Base-by-base conservation (phyloP, 2,329 filamentous ascomycete species). In the Hysterium pulicare region DNA sequence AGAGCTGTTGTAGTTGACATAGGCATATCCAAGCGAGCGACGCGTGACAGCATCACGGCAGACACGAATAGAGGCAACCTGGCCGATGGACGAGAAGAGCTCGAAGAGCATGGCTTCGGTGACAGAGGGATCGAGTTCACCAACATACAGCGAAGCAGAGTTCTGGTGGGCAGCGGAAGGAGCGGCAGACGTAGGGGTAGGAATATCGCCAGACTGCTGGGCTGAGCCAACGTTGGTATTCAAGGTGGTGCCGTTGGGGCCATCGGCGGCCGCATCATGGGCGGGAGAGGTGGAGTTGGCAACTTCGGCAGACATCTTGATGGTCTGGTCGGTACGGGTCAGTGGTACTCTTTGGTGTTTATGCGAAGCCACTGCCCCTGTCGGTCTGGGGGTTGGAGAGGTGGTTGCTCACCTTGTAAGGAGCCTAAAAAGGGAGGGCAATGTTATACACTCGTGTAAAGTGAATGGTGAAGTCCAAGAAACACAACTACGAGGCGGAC, bases 61-160 rank as follows among this genome's bases (percentile, higher is more conserved):
- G 70, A 98, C 93, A 81, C 93, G 93, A 72, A 98, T 98, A 49
- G 93, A 98, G 56, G 93, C 93, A 62, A 98, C 93, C 65, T 95
- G 91, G 60, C 93, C 93, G 67, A 98, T 98, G 74, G 94, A 93
- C 48, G 93, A 97, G 82, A 98, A 98, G 53, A 98, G 87, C 83
- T 98, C 93, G 74, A 97, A 98, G 65, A 98, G 90, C 93, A 98
- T 98, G 59, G 93, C 93, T 81, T 98, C 93, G 54, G 93, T 98
- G 70, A 98, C 93, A 49, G 89, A 93, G 60, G 88, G 83, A 71
- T 98, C 93, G 62, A 98, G 89, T 79, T 98, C 93, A 71, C 93
- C 93, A 58, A 98, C 93, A 71, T 98, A 98, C 69, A 98, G 89
- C 46, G 93, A 98, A 53, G 93, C 93, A 40, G 93, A 97, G 71